Evolutionary conservation across 2,329 filamentous ascomycete species (phyloP).

Genomic region (Pseudogymnoascus sp.): DNA sequence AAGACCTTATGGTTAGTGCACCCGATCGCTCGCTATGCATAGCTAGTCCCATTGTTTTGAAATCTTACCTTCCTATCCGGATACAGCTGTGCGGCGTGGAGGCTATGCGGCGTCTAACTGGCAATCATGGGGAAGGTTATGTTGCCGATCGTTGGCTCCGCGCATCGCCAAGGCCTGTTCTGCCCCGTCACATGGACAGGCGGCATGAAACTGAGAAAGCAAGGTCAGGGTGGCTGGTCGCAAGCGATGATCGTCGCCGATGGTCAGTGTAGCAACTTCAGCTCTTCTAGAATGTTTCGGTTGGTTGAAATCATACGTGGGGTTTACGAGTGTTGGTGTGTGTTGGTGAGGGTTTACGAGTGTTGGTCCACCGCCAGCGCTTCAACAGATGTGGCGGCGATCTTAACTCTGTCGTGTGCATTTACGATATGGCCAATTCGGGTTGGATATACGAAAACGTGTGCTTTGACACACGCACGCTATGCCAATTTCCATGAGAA

Average conservation of each 20-base stretch:
- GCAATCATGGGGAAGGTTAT: background rate
- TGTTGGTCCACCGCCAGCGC: background rate
- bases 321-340: too few species aligned
- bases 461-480: background rate
- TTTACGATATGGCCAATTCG: background rate
- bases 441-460: background rate
- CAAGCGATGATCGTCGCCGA: background rate
- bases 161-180: background rate
- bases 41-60: background rate
- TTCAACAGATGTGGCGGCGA: background rate
- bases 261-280: background rate
- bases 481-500: background rate
- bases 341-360: too few species aligned
- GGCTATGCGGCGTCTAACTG: background rate
- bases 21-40: background rate
- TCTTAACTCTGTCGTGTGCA: background rate
- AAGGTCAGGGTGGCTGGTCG: background rate
- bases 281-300: background rate
- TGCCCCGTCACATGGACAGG: background rate
- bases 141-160: background rate
- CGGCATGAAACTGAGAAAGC: background rate
- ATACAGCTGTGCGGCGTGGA: background rate
- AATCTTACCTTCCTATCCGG: background rate
- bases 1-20: background rate
- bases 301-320: background rate